Evolutionary conservation across 176 grass and related monocot species (phyloP).

Genomic region (bread wheat (Triticum aestivum)): DNA sequence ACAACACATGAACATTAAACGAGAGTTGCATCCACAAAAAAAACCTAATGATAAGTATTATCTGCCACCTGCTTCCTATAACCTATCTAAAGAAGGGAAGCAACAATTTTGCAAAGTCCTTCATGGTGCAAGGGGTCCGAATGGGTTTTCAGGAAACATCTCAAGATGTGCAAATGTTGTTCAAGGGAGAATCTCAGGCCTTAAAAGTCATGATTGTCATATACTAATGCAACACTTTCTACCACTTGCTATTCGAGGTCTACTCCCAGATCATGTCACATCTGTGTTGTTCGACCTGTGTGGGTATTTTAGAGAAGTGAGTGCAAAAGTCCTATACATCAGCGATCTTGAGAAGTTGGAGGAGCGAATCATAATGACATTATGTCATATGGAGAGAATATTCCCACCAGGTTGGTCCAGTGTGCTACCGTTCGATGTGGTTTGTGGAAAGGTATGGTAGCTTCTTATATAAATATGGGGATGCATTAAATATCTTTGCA

Average conservation of each 20-base stretch:
- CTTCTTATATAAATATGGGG: too few species aligned
- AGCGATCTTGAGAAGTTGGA: background rate
- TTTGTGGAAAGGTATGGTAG: background rate
- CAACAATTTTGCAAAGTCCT: too few species aligned
- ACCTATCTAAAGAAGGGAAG: background rate
- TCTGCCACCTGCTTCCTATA: constrained; percentile 6
- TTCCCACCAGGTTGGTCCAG: background rate
- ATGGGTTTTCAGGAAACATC: background rate
- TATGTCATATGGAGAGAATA: background rate
- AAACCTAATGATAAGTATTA: constrained; percentile 6
- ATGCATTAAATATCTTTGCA: background rate
- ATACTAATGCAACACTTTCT: background rate
- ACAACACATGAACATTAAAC: background rate
- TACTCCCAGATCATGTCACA: background rate
- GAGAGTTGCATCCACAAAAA: background rate
- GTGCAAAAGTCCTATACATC: background rate
- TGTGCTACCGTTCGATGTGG: background rate
- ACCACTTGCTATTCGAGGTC: background rate
- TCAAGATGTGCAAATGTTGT: background rate
- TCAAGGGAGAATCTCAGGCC: background rate
- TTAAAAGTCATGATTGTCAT: background rate
- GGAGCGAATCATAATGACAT: background rate
- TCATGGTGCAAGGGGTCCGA: too few species aligned
- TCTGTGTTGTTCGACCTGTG: background rate
- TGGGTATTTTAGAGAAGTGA: background rate